Evolutionary conservation across 1,284 basidiomycete genomes (phyloP).

Genomic region (Chalciporus sp.): DNA sequence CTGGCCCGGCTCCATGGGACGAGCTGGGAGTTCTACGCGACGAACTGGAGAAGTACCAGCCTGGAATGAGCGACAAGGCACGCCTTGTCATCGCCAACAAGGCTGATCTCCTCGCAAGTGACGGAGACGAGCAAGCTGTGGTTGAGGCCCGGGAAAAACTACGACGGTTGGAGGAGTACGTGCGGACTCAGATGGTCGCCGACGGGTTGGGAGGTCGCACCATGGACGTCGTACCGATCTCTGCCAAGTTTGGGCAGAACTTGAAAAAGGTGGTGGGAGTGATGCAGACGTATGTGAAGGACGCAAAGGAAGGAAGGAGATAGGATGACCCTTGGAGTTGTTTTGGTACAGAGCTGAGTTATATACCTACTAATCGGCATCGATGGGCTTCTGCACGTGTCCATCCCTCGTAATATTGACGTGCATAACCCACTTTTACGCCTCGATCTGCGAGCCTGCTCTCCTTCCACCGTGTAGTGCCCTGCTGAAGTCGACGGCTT

Average conservation of each 20-base stretch:
- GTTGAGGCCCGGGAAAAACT: conserved; percentile 64
- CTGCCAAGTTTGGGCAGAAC: conserved; percentile 83
- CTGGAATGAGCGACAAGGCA: conserved; percentile 75
- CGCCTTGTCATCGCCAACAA: conserved; percentile 93
- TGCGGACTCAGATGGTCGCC: conserved; percentile 47
- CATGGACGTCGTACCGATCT: conserved; percentile 75
- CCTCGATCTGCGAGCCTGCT: neutral
- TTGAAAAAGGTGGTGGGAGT: conserved; percentile 63
- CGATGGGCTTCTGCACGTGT: neutral
- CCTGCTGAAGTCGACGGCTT: neutral
- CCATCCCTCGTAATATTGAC: neutral
- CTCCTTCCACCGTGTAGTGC: neutral
- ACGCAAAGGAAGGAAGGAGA: conserved; percentile 41
- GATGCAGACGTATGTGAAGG: conserved; percentile 68
- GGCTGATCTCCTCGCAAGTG: conserved; percentile 70
- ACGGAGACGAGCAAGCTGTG: conserved; percentile 41
- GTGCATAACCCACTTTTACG: neutral
- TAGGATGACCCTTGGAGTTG: neutral
- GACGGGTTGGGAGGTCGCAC: conserved; percentile 32
- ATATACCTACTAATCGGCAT: conserved; percentile 1
- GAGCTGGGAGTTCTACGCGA: conserved; percentile 73
- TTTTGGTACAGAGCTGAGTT: neutral
- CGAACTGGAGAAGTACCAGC: conserved; percentile 86
- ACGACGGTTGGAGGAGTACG: conserved; percentile 54
- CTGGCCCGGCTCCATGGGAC: conserved; percentile 69